These are phyloP conservation scores for Dioscorea dumetorum DNA, from an alignment of 106 monocot species.

Conservation along the genomic window DNA sequence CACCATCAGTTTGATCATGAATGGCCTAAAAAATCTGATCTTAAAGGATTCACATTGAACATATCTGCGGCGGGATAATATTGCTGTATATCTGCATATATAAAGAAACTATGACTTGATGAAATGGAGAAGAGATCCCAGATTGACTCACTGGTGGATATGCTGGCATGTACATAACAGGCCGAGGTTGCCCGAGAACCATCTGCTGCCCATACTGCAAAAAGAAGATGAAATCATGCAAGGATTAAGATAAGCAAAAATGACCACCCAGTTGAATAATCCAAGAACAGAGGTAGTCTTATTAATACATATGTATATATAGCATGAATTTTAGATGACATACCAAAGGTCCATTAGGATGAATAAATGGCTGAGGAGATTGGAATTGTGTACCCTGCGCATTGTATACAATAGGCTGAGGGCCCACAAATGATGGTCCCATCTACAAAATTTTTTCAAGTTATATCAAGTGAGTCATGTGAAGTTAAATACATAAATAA, in stretches of 20 bases:
- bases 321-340: background rate
- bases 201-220: conserved; percentile 50
- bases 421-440: conserved; percentile 40
- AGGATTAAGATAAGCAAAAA: background rate
- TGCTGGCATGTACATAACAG: conserved; percentile 22
- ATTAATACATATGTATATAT: too few species aligned
- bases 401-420: conserved; percentile 32
- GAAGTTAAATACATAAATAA: too few species aligned
- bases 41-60: too few species aligned
- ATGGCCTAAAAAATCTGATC: too few species aligned
- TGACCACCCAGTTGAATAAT: too few species aligned
- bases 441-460: conserved; percentile 24
- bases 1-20: too few species aligned
- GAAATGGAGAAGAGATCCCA: background rate
- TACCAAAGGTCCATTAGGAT: conserved; percentile 36
- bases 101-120: background rate
- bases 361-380: conserved; percentile 36
- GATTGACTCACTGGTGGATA: conserved; percentile 29
- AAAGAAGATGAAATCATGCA: background rate
- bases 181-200: conserved; percentile 41
- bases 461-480: background rate
- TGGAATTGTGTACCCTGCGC: conserved; percentile 35
- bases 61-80: too few species aligned
- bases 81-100: background rate
- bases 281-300: too few species aligned